Evolutionary conservation across 2,329 filamentous ascomycete genomes (phyloP).

Genomic region (Neopestalotiopsis sp.): DNA sequence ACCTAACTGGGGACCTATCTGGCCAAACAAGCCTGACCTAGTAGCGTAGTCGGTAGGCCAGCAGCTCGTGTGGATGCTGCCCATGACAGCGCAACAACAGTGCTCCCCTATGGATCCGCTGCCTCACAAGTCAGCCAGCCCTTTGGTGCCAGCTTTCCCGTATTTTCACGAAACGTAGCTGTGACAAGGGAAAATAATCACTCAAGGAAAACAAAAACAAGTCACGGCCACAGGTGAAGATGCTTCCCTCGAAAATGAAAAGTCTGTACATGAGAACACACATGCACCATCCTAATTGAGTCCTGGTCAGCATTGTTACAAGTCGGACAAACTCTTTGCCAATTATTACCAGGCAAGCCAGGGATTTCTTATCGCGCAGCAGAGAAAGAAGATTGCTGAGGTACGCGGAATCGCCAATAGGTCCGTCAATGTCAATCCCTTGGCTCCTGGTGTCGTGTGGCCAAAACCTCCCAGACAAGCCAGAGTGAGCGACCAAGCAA

Average conservation of each 20-base stretch:
- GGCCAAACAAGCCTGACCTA: too few species aligned
- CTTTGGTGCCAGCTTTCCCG: background rate
- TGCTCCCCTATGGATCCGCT: background rate
- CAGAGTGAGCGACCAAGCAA: background rate
- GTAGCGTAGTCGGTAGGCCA: background rate
- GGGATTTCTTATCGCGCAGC: background rate
- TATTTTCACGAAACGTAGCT: background rate
- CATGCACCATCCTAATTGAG: too few species aligned
- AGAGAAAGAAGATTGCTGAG: background rate
- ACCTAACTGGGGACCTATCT: too few species aligned
- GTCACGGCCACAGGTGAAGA: background rate
- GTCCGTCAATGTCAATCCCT: background rate
- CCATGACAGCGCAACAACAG: slow-evolving; percentile 1
- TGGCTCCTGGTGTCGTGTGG: background rate
- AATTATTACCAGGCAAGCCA: background rate
- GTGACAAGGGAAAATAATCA: slow-evolving; percentile 1
- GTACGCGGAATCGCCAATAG: background rate
- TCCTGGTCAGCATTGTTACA: background rate
- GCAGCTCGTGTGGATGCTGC: background rate
- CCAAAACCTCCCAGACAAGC: background rate
- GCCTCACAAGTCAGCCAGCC: background rate
- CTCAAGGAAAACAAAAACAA: background rate
- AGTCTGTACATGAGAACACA: too few species aligned
- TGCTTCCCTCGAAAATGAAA: background rate
- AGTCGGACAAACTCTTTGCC: background rate